Evolutionary conservation across 805 yeast genomes (phyloP).

Genomic region (Wickerhamiella azymoides): DNA sequence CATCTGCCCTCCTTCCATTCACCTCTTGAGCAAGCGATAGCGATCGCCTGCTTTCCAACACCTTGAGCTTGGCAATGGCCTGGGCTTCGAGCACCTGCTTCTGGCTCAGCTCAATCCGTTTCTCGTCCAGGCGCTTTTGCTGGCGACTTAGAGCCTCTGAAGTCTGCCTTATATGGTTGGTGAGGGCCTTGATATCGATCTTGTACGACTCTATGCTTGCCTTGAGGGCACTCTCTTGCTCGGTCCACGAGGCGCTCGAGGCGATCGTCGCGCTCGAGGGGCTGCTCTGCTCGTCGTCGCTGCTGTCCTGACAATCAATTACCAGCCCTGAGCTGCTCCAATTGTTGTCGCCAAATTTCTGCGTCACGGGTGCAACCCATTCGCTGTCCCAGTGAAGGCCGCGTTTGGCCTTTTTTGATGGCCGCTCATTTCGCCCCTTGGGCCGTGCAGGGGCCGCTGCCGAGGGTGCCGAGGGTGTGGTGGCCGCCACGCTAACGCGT

Average conservation of each 20-base stretch:
- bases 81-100: not conserved
- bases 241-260: not conserved
- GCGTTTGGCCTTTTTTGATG: not conserved
- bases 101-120: not conserved
- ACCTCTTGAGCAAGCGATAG: not conserved
- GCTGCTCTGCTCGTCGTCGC: not conserved
- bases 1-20: not conserved
- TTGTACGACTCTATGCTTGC: not conserved
- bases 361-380: constrained; percentile 3
- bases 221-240: not conserved
- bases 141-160: not conserved
- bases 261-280: not conserved
- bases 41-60: not conserved
- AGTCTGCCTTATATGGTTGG: not conserved
- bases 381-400: constrained; percentile 3
- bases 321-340: not conserved
- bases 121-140: not conserved
- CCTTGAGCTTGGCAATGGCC: not conserved
- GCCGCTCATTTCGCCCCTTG: not conserved
- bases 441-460: not conserved
- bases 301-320: not conserved
- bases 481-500: too few species aligned
- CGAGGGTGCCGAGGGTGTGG: too few species aligned
- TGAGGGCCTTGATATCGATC: not conserved
- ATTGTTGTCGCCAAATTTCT: not conserved